Evolutionary conservation across 768 basidiomycete species (phyloP), one percentile per base, ranked within the genome.

Genomic region (Suillus americanus): DNA sequence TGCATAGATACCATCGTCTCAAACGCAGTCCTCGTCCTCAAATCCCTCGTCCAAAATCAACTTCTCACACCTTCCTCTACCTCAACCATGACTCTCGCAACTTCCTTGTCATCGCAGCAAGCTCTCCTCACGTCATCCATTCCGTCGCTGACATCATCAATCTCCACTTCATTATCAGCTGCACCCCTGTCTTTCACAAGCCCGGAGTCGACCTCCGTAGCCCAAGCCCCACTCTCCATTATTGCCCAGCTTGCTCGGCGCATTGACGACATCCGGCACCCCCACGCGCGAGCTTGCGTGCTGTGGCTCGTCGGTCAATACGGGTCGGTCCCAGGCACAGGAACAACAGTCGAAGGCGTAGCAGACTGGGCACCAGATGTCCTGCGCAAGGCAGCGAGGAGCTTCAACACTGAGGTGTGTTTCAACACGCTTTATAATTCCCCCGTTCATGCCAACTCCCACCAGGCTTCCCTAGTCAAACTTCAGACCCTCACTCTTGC

Each of bases 231-330:
- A 0, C 73, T 89, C 12, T 78, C 81, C 9, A 90, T 97, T 66
- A 89, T 97, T n/a, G 83, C 88, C 3, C 86, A 87, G 41, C 86
- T 98, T 7, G 93, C 94, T 0, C 82, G 85, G 57, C 84, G 85
- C 38, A 84, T 97, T 54, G 92, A 94, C 56, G 89, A 88, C 60
- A 92, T 98, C 60, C 84, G 80, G 8, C 92, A 95, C 69, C 81
- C 89, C 1, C 85, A 88, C 70, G 95, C 96, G 1, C 81, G 93
- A 37, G 94, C 96, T 0, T 95, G 92, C 68, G 88, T 98, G 1
- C 78, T 94, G 30, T 97, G 97, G 95, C 85, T 98, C 0, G 94
- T 95, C 0, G 96, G 97, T 0, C 94, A 97, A 74, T 94, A 94
- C 72, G 86, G 91, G 20, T 82, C 82, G 16, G 74, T 76, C 7